Base-by-base conservation (phyloP, 352 stramenopile species). In the Phytopythium boreale region DNA sequence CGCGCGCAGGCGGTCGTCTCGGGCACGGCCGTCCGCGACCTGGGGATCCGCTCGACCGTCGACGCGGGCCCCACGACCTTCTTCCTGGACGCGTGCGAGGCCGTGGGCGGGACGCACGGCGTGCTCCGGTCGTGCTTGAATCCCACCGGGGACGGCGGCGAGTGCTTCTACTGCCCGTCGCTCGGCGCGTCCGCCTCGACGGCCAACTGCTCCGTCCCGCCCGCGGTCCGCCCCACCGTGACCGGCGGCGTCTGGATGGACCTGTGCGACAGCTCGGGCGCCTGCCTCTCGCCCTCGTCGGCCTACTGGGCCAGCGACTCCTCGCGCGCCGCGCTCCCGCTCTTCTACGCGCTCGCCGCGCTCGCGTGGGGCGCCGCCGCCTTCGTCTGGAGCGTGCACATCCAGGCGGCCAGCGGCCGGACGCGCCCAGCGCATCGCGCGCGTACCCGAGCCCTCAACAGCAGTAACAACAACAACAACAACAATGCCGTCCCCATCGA, bases 71-170 rank as follows among this genome's bases (percentile, higher is more conserved):
- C 51, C 6, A 41, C 29, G 15, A 41, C 27, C n/a, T 79, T 87
- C 47, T 79, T 76, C 57, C 75, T 88, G 22, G 74, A 90, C 56
- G 71, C 79, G 0, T 90, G 81, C 47, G 80, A 89, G 63, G 80
- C 77, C 7, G 58, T 84, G 24, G 81, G 73, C 5, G 81, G 77
- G 0, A 47, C 64, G 1, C 31, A 75, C 0, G 76, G 75, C 2
- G 80, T 87, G 17, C 62, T 90, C 46, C 77, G 77, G 2, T 88
- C 79, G 11, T 88, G 81, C 44, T 64, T 88, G 1, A 41, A 66
- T 2, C 20, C 44, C 6, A n/a, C 37, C 26, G 46, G 17, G 26
- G 22, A 24, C 46, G 22, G 11, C 3, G 46, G 9, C 2, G 60
- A 37, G 20, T 90, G 77, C 43, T 88, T 87, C 56, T 75, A 72